Evolutionary conservation across 2,329 filamentous ascomycete species (phyloP).

Genomic region (Trichoderma sp.): DNA sequence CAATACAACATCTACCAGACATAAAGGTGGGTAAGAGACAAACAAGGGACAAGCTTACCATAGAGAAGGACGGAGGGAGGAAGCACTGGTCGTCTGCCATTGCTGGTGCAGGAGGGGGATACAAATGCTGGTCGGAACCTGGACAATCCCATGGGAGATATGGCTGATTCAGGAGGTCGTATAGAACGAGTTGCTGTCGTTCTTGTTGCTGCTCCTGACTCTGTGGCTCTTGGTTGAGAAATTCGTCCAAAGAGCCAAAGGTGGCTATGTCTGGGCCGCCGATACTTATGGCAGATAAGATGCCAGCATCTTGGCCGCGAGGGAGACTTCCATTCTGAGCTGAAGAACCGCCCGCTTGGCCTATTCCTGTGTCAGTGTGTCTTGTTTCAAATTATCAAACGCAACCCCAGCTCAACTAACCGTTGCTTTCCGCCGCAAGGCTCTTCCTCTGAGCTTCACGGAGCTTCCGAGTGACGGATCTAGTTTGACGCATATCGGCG

Average conservation of each 20-base stretch:
- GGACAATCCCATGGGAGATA: background rate
- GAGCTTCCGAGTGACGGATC: background rate
- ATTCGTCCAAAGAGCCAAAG: background rate
- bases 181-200: background rate
- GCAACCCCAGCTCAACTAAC: conserved; percentile 12
- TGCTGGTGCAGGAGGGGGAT: background rate
- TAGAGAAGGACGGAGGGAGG: conserved; percentile 28
- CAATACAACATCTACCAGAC: background rate
- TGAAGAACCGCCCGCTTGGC: background rate
- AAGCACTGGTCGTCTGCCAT: conserved; percentile 27
- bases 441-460: background rate
- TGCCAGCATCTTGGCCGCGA: background rate
- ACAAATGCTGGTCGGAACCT: background rate
- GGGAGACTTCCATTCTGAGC: background rate
- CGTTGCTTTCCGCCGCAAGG: background rate
- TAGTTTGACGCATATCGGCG: background rate
- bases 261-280: background rate
- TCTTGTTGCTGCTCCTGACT: background rate
- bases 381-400: background rate
- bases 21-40: background rate
- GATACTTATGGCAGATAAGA: background rate
- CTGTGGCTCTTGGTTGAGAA: no score
- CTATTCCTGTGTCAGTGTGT: background rate
- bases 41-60: conserved; percentile 22
- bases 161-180: background rate